A percentile compares a stretch with the other conserved stretches of the same genome.
phyloP scores from a whole-genome alignment of 1,139 yeast genomes.

The Protomyces gravidus region DNA sequence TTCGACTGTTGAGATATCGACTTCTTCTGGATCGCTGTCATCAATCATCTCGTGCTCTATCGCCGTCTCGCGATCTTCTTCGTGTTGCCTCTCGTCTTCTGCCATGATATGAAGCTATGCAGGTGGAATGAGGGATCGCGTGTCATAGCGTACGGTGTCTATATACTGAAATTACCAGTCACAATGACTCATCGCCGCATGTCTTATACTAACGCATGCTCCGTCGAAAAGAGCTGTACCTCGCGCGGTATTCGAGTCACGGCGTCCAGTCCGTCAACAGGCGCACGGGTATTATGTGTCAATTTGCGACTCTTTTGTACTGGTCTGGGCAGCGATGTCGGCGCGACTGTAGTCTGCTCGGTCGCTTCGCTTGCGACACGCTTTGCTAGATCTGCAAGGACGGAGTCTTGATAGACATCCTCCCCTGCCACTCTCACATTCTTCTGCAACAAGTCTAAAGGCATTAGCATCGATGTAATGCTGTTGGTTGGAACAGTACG shows the following conservation, averaged over 20 bases:
- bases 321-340: background rate
- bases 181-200: too few species aligned
- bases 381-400: background rate
- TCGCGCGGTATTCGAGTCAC: background rate
- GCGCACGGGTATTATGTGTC: background rate
- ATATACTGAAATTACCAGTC: too few species aligned
- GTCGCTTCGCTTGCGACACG: background rate
- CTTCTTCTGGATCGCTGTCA: background rate
- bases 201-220: background rate
- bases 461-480: background rate
- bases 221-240: background rate
- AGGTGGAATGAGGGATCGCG: too few species aligned
- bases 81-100: too few species aligned
- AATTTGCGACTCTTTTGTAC: background rate
- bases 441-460: constrained; percentile 20
- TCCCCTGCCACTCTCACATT: constrained; percentile 18
- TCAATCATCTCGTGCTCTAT: background rate
- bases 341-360: background rate
- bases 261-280: background rate
- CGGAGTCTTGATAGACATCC: constrained; percentile 10
- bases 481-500: too few species aligned
- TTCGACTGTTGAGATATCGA: background rate
- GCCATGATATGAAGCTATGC: background rate
- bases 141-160: too few species aligned
- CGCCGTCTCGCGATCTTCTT: too few species aligned